phyloP scores from a whole-genome alignment of 768 basidiomycete species.

The Crepidotus variabilis region DNA sequence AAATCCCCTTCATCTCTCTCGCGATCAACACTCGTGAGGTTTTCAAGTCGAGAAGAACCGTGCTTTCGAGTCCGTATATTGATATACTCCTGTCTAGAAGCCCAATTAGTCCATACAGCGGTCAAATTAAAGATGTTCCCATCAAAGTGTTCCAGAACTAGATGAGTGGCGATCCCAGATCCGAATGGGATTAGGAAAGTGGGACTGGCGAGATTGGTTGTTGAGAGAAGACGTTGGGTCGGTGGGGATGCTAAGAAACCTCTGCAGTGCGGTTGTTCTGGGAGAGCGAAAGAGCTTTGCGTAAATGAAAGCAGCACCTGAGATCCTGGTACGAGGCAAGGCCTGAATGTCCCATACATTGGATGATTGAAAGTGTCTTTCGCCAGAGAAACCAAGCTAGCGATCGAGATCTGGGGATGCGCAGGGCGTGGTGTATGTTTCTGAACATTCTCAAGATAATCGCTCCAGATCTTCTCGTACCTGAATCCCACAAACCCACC shows the following conservation, averaged over 20 bases:
- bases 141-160: conserved; percentile 32
- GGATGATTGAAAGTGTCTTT: conserved; percentile 28
- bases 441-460: conserved; percentile 18
- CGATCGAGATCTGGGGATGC: conserved; percentile 17
- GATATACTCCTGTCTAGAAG: conserved; percentile 13
- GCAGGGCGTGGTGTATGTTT: conserved; percentile 21
- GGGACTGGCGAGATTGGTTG: conserved; percentile 21
- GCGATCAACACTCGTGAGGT: neutral
- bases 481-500: too few species aligned
- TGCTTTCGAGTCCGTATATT: conserved; percentile 25
- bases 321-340: conserved; percentile 26
- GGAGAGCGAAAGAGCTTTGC: neutral
- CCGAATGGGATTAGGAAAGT: conserved; percentile 32
- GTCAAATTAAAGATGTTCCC: conserved; percentile 36
- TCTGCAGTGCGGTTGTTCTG: conserved; percentile 14
- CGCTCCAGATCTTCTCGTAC: conserved; percentile 20
- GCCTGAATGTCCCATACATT: conserved; percentile 29
- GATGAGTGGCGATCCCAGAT: conserved; percentile 31
- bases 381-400: conserved; percentile 20
- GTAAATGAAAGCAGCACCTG: neutral
- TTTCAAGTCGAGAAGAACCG: neutral
- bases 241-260: conserved; percentile 18
- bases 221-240: conserved; percentile 26
- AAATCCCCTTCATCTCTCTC: conserved; percentile 21
- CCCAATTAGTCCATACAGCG: conserved; percentile 33